Base-by-base conservation (phyloP, 164 flowering plant species). In the Vitis rupestris region DNA sequence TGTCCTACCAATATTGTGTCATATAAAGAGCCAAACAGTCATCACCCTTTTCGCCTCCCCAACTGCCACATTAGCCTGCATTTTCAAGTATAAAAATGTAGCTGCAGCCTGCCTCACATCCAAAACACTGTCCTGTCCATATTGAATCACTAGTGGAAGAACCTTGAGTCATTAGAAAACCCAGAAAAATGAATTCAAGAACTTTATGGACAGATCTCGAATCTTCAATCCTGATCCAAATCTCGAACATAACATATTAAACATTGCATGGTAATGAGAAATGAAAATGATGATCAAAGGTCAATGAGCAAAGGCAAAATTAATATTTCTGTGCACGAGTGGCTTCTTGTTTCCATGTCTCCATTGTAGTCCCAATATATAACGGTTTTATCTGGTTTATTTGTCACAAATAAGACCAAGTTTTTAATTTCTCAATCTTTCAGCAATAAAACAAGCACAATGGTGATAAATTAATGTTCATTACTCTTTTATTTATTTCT, bases 11-110 rank as follows among this genome's bases (percentile, higher is more conserved):
- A 31, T 31, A 31, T 31, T 3, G 30, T 47, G 50, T 29, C 31
- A 62, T 37, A 23, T 37, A 15, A 11, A 17, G 3, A 70, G 49
- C n/a, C 44, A 10, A 63, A 31, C 3, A 71, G 74, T 75, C 74
- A 75, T 71, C 68, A 13, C 67, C 60, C 0, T 16, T 48, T 48
- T 62, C 67, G 75, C 73, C 71, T 69, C 80, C 64, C 50, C 44
- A 49, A 4, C 10, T 72, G 71, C 70, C 71, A 76, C 80, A 65
- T 72, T 68, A 53, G 16, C 72, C 60, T 44, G 65, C 66, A 37
- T 55, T 37, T 61, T 17, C 0, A 55, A 12, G 7, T 73, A 58
- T n/a, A 50, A 68, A 64, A 37, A 11, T 57, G 17, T 8, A 50
- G 55, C 68, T 70, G 71, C 64, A 17, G 11, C 57, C 44, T 27